Conservation (phyloP, 192 early-diverging fungal genomes). For the Gorgonomyces haynaldii region DNA sequence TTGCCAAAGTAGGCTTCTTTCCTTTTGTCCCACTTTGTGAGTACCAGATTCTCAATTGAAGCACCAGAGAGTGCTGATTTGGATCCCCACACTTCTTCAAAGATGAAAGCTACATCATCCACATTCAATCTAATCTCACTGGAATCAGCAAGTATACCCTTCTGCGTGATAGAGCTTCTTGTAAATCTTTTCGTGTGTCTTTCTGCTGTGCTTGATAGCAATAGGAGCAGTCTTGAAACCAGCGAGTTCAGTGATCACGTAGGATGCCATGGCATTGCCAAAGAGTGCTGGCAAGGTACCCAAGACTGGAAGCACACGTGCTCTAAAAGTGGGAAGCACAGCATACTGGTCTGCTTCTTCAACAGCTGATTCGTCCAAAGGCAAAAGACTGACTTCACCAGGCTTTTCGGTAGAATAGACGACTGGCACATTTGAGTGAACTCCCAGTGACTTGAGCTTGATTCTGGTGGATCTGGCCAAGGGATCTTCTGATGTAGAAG, state of each 20-base stretch:
- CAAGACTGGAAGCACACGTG: constrained; percentile 41
- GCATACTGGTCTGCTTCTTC: constrained; percentile 81
- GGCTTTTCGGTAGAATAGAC: constrained; percentile 96
- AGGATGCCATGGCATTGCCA: constrained; percentile 82
- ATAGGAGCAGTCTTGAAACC: constrained; percentile 27
- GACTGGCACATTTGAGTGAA: constrained; percentile 74
- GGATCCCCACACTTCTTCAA: constrained; percentile 78
- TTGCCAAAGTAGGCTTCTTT: constrained; percentile 61
- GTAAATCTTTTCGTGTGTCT: constrained; percentile 60
- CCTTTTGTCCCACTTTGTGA: constrained; percentile 65
- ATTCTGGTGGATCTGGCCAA: constrained; percentile 57
- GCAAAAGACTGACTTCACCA: constrained; percentile 76
- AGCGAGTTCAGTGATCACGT: constrained; percentile 54
- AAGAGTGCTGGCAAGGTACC: constrained; percentile 92
- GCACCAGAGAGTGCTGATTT: constrained; percentile 64
- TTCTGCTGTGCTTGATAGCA: constrained; percentile 44
- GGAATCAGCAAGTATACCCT: constrained; percentile 13
- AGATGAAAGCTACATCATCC: constrained; percentile 70
- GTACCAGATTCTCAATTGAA: constrained; percentile 52
- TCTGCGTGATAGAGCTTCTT: constrained; percentile 59
- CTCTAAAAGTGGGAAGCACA: constrained; percentile 85
- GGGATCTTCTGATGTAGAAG: constrained; percentile 53
- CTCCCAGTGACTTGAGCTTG: constrained; percentile 55
- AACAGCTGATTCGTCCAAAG: constrained; percentile 72
- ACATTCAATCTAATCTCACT: constrained; percentile 38